Base-by-base conservation (phyloP, 1,284 basidiomycete species). In the Puccinia horiana region DNA sequence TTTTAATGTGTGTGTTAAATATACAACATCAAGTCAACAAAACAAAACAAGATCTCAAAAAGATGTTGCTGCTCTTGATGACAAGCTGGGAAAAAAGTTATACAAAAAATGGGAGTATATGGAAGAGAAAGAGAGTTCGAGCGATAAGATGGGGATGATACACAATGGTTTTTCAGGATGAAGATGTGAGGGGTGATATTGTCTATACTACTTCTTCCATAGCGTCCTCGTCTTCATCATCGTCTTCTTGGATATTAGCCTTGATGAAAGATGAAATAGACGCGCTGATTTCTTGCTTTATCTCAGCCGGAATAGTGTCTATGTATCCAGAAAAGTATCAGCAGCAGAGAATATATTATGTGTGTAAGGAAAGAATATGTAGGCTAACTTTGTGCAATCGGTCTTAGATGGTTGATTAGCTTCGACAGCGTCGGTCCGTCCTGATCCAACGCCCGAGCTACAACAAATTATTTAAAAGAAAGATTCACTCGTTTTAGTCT, bases 321-420 rank as follows among this genome's bases (percentile, higher is more conserved):
- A 35, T 18, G 67, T 11, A 9, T 63, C 11, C 16, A 18, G 42
- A 4, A 26, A 16, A 35, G 49, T n/a, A 26, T 54, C 5, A 16
- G 14, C 32, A 1, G 47, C 3, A 2, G 37, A 44, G 69, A 5
- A 14, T 16, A 70, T 63, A 77, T 54, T 6, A 9, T n/a, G 23
- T 20, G 5, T 4, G 63, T 14, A 8, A 14, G 32, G 63, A 2
- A n/a, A 8, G n/a, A 8, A 40, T n/a, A 14, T 2, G 32, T 1
- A 3, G 23, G 26, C 72, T n/a, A 80, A 70, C 78, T 80, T 56
- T 73, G 75, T 20, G 78, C 78, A 3, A 80, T 72, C 40, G 78
- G 78, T n/a, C 69, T n/a, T n/a, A 80, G 29, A 63, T 80, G 56
- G 23, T 72, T 42, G 40, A 80, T 63, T 32, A 80, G 56, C 26